These are phyloP conservation scores for Effrenium voratum DNA, from an alignment of 73 alveolate genomes.

Conservation along the genomic window DNA sequence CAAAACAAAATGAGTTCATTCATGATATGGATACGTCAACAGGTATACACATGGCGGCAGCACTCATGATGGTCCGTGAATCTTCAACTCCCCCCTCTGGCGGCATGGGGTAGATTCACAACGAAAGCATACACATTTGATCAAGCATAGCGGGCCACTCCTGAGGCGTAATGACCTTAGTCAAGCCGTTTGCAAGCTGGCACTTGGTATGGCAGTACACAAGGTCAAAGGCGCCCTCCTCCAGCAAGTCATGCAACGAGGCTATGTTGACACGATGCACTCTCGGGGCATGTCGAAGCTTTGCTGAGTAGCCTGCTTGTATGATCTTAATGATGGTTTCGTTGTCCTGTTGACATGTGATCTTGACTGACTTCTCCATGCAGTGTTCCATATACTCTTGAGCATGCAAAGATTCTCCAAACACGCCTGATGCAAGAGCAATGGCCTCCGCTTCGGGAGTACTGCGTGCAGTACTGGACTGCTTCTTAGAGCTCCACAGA, in stretches of 20 bases:
- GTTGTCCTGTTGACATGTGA: slow-evolving; percentile 16
- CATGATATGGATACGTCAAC: too few relatives aligned
- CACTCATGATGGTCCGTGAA: too few relatives aligned
- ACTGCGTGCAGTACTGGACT: not conserved
- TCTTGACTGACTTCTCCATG: not conserved
- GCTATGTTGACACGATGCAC: slow-evolving; percentile 16
- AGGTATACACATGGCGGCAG: too few relatives aligned
- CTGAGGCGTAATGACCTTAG: slow-evolving; percentile 13
- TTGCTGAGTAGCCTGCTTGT: slow-evolving; percentile 14
- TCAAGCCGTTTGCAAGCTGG: not conserved
- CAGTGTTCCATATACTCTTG: not conserved
- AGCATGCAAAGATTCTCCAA: not conserved
- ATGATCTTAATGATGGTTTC: not conserved
- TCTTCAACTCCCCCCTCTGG: too few relatives aligned
- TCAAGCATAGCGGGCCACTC: not conserved
- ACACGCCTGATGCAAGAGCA: not conserved
- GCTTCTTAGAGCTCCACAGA: not conserved
- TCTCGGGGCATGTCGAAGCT: not conserved
- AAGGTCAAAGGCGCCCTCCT: not conserved
- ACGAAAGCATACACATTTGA: not conserved
- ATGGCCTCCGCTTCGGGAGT: slow-evolving; percentile 42
- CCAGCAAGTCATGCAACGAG: slow-evolving; percentile 8
- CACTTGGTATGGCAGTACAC: not conserved
- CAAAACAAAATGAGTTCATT: too few relatives aligned
- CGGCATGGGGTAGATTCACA: too few relatives aligned